Evolutionary conservation across 176 grass and related monocot species (phyloP), one percentile per base, ranked within the genome.

Genomic region (Puccinellia tenuiflora): DNA sequence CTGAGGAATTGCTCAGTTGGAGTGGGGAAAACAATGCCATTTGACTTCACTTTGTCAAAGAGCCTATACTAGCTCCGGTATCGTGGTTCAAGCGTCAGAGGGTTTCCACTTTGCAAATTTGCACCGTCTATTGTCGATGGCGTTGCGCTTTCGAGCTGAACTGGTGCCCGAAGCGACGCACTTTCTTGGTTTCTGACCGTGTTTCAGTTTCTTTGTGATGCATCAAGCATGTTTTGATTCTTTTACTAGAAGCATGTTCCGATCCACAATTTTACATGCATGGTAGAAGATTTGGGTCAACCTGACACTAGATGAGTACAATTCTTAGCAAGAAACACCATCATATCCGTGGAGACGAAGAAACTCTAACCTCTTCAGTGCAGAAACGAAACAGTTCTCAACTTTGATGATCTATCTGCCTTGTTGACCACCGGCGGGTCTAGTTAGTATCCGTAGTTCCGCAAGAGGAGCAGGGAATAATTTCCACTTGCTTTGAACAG

Each of bases 21-120:
- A 79, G 79, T 83, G 75, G 82, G 35, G 72, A 80, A 74, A 39
- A 29, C 5, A 11, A 38, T 62, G 38, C 29, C 55, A 33, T 79
- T 79, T 79, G 74, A 86, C 79, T 22, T 33, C 11, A 20, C 88
- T 86, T 83, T 86, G 65, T 83, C 66, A 86, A 83, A 74, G 8
- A 57, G 3, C n/a, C 74, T 90, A 59, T 90, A 59, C 84, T 55
- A 73, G 63, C 83, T 82, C 78, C 79, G 78, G 0, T 34, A 81
- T n/a, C 47, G 50, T 12, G 48, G 18, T 17, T 43, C 15, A 11
- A 29, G 21, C 14, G 25, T 22, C 53, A 70, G 25, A 29, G 53
- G 82, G 62, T 62, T 81, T 78, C 55, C 59, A n/a, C 65, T 73
- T 56, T 55, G 38, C 12, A 59, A 5, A 56, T 55, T 5, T 20